Conservation (phyloP, 768 basidiomycete genomes). For the Lactarius quietus region DNA sequence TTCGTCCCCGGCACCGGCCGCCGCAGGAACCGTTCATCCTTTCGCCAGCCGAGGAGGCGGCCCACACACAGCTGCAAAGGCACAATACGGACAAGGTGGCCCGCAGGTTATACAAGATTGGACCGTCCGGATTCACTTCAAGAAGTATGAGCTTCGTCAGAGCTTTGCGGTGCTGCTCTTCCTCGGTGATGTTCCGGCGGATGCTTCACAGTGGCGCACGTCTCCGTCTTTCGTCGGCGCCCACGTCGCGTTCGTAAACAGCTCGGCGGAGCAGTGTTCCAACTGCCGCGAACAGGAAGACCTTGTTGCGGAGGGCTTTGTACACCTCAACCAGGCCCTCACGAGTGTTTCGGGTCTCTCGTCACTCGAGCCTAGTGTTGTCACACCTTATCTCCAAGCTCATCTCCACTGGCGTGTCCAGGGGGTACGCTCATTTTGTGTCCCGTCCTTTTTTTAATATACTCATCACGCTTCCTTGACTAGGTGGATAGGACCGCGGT, state of each 20-base stretch:
- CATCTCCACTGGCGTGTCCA: constrained; percentile 43
- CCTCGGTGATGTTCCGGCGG: constrained; percentile 41
- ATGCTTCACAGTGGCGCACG: constrained; percentile 38
- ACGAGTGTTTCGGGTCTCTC: constrained; percentile 26
- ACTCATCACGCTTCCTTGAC: background rate
- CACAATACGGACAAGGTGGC: background rate
- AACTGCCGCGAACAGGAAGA: constrained; percentile 37
- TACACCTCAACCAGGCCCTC: constrained; percentile 41
- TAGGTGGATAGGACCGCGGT: constrained; percentile 9
- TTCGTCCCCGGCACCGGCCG: background rate
- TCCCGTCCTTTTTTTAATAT: constrained; percentile 35
- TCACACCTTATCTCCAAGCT: constrained; percentile 40
- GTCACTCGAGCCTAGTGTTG: constrained; percentile 37
- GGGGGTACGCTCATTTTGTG: constrained; percentile 32
- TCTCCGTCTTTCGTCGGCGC: constrained; percentile 40
- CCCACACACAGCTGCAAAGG: background rate
- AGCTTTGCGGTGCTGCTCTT: constrained; percentile 48
- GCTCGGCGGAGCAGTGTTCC: constrained; percentile 34
- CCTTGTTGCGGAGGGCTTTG: constrained; percentile 41
- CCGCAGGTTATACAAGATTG: constrained; percentile 34
- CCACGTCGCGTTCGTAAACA: constrained; percentile 43
- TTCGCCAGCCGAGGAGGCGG: constrained; percentile 6
- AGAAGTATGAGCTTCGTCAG: constrained; percentile 42
- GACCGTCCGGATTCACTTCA: constrained; percentile 41
- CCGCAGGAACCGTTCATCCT: background rate